Evolutionary conservation across 371 early-diverging fungal species (phyloP).

Genomic region (Zychaea mexicana): DNA sequence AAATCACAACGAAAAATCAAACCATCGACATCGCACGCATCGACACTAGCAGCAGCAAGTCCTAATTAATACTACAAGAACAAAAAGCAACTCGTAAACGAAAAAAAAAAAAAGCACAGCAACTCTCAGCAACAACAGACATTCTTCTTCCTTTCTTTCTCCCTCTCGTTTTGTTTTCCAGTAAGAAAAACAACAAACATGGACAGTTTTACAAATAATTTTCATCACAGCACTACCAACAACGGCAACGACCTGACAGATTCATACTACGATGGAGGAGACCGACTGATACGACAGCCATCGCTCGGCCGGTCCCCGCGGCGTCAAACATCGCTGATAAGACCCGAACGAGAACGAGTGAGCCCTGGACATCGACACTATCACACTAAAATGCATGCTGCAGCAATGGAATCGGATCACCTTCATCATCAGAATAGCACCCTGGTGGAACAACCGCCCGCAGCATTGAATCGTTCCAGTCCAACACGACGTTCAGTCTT

Average conservation of each 20-base stretch:
- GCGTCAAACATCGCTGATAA: conserved; percentile 59
- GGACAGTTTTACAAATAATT: neutral
- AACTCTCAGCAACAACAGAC: neutral
- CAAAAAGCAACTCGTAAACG: too few species aligned
- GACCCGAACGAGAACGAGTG: conserved; percentile 62
- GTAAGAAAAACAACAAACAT: neutral
- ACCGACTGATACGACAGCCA: conserved; percentile 5
- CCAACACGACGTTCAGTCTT: conserved; percentile 20
- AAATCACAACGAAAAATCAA: too few species aligned
- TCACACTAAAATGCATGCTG: conserved; percentile 38
- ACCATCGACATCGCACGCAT: too few species aligned
- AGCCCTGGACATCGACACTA: conserved; percentile 51
- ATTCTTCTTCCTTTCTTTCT: neutral
- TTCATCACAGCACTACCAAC: conserved; percentile 15
- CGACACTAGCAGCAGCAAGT: too few species aligned
- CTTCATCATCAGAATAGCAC: conserved; percentile 12
- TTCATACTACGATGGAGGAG: conserved; percentile 16
- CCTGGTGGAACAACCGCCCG: neutral
- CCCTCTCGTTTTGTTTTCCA: too few species aligned
- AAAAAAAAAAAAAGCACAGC: neutral
- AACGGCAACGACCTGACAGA: neutral
- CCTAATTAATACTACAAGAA: neutral
- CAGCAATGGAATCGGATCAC: conserved; percentile 25
- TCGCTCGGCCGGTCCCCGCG: conserved; percentile 2
- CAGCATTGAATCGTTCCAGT: conserved; percentile 1